Base-by-base conservation (phyloP, 352 stramenopile genomes). In the Pythium grandisporangium region DNA sequence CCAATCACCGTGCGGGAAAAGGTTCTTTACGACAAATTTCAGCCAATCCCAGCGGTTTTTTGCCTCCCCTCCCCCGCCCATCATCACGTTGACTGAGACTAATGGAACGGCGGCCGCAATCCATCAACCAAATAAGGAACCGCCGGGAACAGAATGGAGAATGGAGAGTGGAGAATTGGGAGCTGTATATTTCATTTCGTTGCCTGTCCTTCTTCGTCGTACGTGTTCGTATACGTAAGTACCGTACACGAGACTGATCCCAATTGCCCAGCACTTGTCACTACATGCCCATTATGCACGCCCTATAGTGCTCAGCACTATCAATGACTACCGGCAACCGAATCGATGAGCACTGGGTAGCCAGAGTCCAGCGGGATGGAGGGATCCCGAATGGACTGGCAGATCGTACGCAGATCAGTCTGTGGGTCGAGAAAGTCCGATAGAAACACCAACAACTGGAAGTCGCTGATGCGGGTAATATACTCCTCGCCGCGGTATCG, bases 381-480 rank as follows among this genome's bases (percentile, higher is more conserved):
- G 30, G 81, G 61, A 66, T 98, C 73, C 26, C 80, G 71, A 22
- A 98, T 73, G n/a, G 76, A 81, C 49, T 90, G 72, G 61, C 85
- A 97, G 57, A 98, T 96, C 38, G 78, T 83, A 19, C 88, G 81
- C 48, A 98, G 92, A 57, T 98, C 93, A 7, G 80, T 84, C 38
- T 83, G 54, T 19, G 94, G 36, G 51, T 97, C 89, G 22, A 98
- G 65, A 59, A 96, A 97, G 44, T 97, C 72, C 30, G 76, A 69
- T 30, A 99, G 58, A 52, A 98, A 99, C 19, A 98, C 58, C 10
- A 98, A 65, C 32, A 98, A 61, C 42, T 98, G 88, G 68, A 99
- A 99, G 57, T 99, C 95, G 42, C 71, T 83, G 53, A 99, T 77
- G 46, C 95, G 71, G 66, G 98, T 93, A 13, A 92, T 55, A 59